These are phyloP conservation scores for Phytophthora aleatoria DNA, from an alignment of 352 stramenopile genomes.

Conservation along the genomic window DNA sequence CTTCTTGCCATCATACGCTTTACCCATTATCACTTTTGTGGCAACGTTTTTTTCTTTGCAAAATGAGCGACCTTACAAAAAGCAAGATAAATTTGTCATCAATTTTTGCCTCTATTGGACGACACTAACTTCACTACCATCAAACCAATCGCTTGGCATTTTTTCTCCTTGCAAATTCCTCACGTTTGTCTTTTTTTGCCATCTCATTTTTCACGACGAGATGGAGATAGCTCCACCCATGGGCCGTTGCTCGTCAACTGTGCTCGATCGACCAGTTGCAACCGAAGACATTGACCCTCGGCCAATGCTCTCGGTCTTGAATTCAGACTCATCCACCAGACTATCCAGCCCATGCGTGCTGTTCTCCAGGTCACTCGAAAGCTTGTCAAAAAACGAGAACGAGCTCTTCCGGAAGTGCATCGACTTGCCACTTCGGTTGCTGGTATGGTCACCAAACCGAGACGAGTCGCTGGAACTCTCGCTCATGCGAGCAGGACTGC, in stretches of 20 bases:
- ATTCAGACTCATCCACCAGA: conserved; percentile 44
- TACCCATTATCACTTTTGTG: conserved; percentile 53
- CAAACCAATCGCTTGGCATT: conserved; percentile 24
- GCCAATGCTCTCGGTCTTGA: conserved; percentile 31
- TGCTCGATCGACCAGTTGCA: conserved; percentile 29
- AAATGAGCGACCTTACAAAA: conserved; percentile 12
- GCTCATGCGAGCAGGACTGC: conserved; percentile 64
- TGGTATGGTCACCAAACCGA: conserved; percentile 52
- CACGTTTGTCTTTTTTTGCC: conserved; percentile 11
- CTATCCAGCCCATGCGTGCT: conserved; percentile 58
- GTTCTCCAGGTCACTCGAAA: conserved; percentile 74
- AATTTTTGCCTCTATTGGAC: conserved; percentile 32
- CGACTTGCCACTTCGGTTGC: conserved; percentile 52
- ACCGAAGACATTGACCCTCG: conserved; percentile 34
- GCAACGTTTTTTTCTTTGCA: neutral
- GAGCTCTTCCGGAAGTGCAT: conserved; percentile 68
- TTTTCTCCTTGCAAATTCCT: conserved; percentile 31
- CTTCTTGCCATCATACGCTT: conserved; percentile 83
- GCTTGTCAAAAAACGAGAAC: conserved; percentile 89
- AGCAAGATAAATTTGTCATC: conserved; percentile 16
- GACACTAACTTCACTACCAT: conserved; percentile 36
- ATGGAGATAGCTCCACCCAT: conserved; percentile 34
- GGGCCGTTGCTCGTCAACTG: conserved; percentile 33
- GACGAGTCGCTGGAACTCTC: conserved; percentile 77
- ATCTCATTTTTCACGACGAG: conserved; percentile 32